Base-by-base conservation (phyloP, 768 basidiomycete species). In the Ramaria rubella region DNA sequence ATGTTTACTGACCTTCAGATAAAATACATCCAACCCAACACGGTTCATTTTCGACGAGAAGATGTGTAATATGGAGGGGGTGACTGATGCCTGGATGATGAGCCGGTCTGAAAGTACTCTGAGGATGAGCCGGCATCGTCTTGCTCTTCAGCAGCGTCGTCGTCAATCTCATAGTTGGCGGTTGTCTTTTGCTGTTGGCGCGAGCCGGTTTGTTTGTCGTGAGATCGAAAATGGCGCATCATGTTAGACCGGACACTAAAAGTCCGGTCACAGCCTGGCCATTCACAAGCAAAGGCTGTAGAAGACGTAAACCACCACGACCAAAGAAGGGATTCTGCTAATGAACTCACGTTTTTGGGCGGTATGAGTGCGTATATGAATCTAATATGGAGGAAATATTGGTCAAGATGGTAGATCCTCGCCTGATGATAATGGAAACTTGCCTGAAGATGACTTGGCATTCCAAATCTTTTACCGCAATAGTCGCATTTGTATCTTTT, bases 401-500 rank as follows among this genome's bases (percentile, higher is more conserved):
- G 21, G 14, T 27, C 26, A 46, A 24, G 6, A 51, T 21, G 24
- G 46, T n/a, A n/a, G n/a, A 14, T 24, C 23, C 23, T 46, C 23
- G 17, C 33, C 19, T 17, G 49, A 9, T 24, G n/a, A n/a, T 15
- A 51, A 15, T 11, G 29, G 23, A 31, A 36, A 19, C 49, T 26
- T 30, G 48, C 55, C 55, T 56, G 44, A 2, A 56, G 43, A 56
- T 33, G 27, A 48, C 55, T 56, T 4, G 55, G 55, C 55, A 30
- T 45, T 7, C 34, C 55, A 21, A 56, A 56, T 19, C 45, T 29
- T 27, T 56, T 49, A 19, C 55, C 55, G 29, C 55, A 56, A n/a
- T 56, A 46, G n/a, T 56, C 55, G 27, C 55, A 56, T 33, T 23
- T 34, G 26, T 56, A 54, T 31, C 52, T 40, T 43, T 27, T 54